Evolutionary conservation across 495 filamentous ascomycete genomes (phyloP).

Genomic region (Beverwykella pulmonaria): DNA sequence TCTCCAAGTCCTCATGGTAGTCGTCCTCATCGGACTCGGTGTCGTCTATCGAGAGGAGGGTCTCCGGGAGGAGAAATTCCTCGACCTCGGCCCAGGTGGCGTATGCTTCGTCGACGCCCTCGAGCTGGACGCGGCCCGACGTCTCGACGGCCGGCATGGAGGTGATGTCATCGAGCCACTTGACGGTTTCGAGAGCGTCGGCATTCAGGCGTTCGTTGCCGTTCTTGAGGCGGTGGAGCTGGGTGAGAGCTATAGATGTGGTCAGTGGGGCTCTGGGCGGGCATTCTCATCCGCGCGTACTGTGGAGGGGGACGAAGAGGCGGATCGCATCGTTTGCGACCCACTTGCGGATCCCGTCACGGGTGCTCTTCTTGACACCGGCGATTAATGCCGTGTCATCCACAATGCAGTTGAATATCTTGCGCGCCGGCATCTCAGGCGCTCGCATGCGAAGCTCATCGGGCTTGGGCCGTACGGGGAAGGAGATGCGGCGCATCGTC

Average conservation of each 20-base stretch:
- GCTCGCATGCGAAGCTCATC: constrained; percentile 26
- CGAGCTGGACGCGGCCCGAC: constrained; percentile 32
- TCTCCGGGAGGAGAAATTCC: constrained; percentile 55
- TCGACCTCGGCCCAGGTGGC: constrained; percentile 65
- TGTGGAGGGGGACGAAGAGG: constrained; percentile 69
- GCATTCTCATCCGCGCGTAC: constrained; percentile 49
- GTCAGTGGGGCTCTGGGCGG: constrained; percentile 7
- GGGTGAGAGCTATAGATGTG: constrained; percentile 54
- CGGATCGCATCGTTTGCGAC: constrained; percentile 64
- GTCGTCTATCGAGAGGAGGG: constrained; percentile 43
- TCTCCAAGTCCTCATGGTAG: constrained; percentile 56
- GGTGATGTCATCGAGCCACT: constrained; percentile 67
- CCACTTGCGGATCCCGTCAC: constrained; percentile 65
- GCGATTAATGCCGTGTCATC: constrained; percentile 72
- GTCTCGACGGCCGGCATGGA: constrained; percentile 52
- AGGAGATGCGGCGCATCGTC: constrained; percentile 34
- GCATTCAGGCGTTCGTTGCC: constrained; percentile 58
- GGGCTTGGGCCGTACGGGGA: constrained; percentile 30
- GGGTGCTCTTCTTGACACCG: constrained; percentile 61
- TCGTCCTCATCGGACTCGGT: constrained; percentile 54
- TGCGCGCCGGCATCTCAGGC: constrained; percentile 47
- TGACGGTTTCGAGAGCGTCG: constrained; percentile 66
- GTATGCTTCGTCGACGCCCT: constrained; percentile 60
- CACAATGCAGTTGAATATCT: constrained; percentile 73
- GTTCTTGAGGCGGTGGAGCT: constrained; percentile 58